Conservation (phyloP, 192 early-diverging fungal genomes). For the Thamnidium elegans region DNA sequence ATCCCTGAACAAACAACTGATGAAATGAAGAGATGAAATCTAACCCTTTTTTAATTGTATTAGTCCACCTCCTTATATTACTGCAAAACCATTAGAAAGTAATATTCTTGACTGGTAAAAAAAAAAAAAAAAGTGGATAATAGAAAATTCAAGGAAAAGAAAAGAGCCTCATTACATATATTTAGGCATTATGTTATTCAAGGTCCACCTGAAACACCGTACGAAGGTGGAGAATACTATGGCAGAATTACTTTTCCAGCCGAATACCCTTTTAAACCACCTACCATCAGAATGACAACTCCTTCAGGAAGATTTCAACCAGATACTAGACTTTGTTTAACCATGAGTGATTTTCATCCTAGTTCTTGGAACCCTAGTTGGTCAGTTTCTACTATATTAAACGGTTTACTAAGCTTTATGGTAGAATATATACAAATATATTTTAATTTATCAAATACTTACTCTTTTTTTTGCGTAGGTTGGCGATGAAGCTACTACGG, state of each 20-base stretch:
- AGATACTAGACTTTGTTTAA: constrained; percentile 89
- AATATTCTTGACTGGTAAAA: constrained; percentile 98
- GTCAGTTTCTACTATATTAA: constrained; percentile 96
- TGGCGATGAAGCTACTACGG: constrained; percentile 89
- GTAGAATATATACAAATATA: too few relatives aligned
- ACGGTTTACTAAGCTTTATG: constrained; percentile 96
- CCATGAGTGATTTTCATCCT: constrained; percentile 96
- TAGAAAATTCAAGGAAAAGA: too few relatives aligned
- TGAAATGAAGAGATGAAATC: too few relatives aligned
- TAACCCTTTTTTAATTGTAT: background rate
- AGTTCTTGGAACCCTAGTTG: constrained; percentile 96
- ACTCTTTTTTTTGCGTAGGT: background rate
- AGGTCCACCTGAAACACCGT: constrained; percentile 94
- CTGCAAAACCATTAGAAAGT: constrained; percentile 86
- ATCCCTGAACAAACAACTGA: too few relatives aligned
- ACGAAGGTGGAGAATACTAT: constrained; percentile 91
- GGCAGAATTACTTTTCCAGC: constrained; percentile 90
- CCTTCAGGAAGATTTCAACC: constrained; percentile 88
- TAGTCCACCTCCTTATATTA: constrained; percentile 86
- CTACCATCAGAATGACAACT: constrained; percentile 80
- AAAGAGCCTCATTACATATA: background rate
- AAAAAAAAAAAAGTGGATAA: too few relatives aligned
- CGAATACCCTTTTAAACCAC: constrained; percentile 96
- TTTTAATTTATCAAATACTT: background rate
- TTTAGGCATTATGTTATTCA: constrained; percentile 92